These are phyloP conservation scores for Prinsepia uniflora DNA, from an alignment of 306 rosid species.

Conservation along the genomic window DNA sequence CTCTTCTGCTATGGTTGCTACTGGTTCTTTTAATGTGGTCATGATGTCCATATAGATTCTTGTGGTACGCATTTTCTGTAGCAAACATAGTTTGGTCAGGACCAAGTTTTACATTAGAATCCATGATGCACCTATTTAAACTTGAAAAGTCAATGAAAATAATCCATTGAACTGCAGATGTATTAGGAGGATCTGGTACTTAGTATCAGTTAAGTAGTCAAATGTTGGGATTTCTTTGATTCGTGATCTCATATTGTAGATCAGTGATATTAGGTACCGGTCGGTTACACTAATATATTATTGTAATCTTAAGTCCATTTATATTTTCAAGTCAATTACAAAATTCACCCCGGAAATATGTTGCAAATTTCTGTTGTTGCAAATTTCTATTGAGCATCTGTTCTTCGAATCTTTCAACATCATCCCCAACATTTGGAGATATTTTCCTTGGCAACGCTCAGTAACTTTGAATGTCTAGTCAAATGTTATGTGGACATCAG, in stretches of 20 bases:
- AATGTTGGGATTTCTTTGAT: background rate
- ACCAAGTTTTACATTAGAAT: background rate
- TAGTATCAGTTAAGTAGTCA: background rate
- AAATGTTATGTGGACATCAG: background rate
- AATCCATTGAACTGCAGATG: background rate
- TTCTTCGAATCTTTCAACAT: background rate
- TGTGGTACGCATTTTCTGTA: background rate
- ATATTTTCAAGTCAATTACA: background rate
- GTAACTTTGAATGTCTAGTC: background rate
- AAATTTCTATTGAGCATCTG: background rate
- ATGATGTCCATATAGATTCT: background rate
- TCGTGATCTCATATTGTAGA: background rate
- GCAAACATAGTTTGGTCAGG: background rate
- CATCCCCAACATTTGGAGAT: background rate
- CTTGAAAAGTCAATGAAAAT: background rate
- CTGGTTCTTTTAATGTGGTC: background rate
- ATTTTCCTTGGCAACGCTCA: background rate
- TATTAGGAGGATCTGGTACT: background rate
- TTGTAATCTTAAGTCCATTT: background rate
- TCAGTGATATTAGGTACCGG: background rate
- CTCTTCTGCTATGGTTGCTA: background rate
- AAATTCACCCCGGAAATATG: too few relatives aligned
- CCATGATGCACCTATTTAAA: background rate
- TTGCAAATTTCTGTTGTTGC: background rate
- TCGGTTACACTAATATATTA: background rate